Conservation (phyloP, 805 yeast species). For the Nakazawaea laoshanensis region DNA sequence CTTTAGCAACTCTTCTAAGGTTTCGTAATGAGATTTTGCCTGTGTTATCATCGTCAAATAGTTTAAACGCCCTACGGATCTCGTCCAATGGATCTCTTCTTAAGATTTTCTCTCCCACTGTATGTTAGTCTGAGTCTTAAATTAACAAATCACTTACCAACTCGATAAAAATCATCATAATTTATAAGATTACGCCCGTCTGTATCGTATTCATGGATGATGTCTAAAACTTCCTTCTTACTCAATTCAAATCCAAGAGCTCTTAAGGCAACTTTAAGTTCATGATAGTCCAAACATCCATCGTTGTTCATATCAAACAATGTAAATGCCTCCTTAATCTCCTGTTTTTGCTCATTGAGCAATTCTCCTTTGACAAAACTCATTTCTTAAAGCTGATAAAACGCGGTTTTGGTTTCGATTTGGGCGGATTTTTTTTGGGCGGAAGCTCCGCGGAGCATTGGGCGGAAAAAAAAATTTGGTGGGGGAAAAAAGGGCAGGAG, state of each 20-base stretch:
- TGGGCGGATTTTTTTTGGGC: no score
- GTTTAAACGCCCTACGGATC: constrained; percentile 77
- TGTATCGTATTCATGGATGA: constrained; percentile 74
- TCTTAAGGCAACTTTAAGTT: constrained; percentile 84
- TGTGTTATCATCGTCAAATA: constrained; percentile 82
- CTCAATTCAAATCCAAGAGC: constrained; percentile 87
- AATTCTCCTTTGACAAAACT: constrained; percentile 39
- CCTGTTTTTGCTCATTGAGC: constrained; percentile 81
- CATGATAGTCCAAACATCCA: constrained; percentile 87
- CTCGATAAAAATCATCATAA: constrained; percentile 74
- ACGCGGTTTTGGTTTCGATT: no score
- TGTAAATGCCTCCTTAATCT: constrained; percentile 84
- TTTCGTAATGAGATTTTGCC: constrained; percentile 81
- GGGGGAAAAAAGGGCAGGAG: no score
- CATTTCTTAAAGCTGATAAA: constrained; percentile 1
- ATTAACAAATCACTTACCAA: constrained; percentile 36
- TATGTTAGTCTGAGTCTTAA: constrained; percentile 1
- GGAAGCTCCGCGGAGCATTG: no score
- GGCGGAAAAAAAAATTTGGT: no score
- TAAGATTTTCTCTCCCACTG: constrained; percentile 73
- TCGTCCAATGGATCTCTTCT: constrained; percentile 92
- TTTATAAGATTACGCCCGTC: constrained; percentile 66
- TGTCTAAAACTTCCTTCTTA: constrained; percentile 64
- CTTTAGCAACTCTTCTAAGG: constrained; percentile 83
- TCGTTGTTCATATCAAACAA: constrained; percentile 90